Base-by-base conservation (phyloP, 2,329 filamentous ascomycete species). In the Ophiocordyceps camponoti-saundersi region DNA sequence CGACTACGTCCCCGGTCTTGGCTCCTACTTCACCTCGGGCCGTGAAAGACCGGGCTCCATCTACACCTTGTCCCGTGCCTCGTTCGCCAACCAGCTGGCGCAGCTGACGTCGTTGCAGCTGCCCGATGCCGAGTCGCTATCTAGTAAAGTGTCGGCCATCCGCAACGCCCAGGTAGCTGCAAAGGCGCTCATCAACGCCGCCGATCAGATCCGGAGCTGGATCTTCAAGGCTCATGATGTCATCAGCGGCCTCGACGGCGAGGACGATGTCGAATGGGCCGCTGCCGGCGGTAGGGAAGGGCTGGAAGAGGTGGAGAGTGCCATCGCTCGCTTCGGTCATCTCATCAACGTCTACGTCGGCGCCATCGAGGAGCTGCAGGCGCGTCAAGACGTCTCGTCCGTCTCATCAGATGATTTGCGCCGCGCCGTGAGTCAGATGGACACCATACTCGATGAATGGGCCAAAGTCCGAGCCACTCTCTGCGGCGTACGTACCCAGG, bases 191-290 rank as follows among this genome's bases (percentile, higher is more conserved):
- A 82, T 86, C 53, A 84, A 85, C 53, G 87, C 90, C 12, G 87
- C 89, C 5, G 86, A 93, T 51, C 89, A 96, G 63, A 96, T 98
- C 53, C 77, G 83, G 52, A 82, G 83, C 57, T 98, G 92, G 92
- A 95, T 95, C 58, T 76, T 77, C 52, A 95, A 95, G 62, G 90
- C 90, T 0, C 82, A 82, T 0, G 87, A 94, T 56, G 89, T 96
- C 30, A 79, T 98, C 46, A 77, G 77, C 47, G 89, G 89, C 6
- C 69, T 98, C 41, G 88, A 96, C 61, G 88, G 89, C 46, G 90
- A 96, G 52, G 92, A 96, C 61, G 92, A 98, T 59, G 88, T 96
- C 16, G 90, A 96, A 62, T 98, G 92, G 92, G 89, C 92, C 2
- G 90, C 89, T 2, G 78, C 78, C 7, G 92, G 87, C 46, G 92